phyloP scores from a whole-genome alignment of 305 asterid genomes.

The Nicotiana rustica region DNA sequence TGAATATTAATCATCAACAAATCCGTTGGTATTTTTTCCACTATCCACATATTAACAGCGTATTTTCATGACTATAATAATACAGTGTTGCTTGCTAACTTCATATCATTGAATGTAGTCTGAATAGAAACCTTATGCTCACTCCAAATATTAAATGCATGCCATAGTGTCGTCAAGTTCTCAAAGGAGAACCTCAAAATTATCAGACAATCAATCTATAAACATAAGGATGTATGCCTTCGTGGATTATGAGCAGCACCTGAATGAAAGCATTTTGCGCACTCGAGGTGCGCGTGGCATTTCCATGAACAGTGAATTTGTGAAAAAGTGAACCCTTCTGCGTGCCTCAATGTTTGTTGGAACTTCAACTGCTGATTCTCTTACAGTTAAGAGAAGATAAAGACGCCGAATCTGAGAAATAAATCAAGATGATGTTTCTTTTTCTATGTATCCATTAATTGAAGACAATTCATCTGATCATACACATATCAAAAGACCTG shows the following conservation, averaged over 20 bases:
- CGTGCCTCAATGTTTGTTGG: slow-evolving; percentile 99
- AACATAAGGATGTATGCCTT: slow-evolving; percentile 5
- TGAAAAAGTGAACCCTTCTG: slow-evolving; percentile 88
- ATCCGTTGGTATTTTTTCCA: not conserved
- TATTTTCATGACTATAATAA: slow-evolving; percentile 24
- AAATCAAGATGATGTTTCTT: slow-evolving; percentile 34
- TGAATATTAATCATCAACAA: not conserved
- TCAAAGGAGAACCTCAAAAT: slow-evolving; percentile 32
- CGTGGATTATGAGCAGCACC: slow-evolving; percentile 53
- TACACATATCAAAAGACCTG: slow-evolving; percentile 60
- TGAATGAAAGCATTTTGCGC: slow-evolving; percentile 98
- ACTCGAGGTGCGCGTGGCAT: slow-evolving; percentile 99
- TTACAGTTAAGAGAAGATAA: slow-evolving; percentile 94
- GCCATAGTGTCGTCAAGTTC: slow-evolving; percentile 34
- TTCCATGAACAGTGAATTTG: slow-evolving; percentile 96
- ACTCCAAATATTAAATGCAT: slow-evolving; percentile 2
- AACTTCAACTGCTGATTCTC: slow-evolving; percentile 93
- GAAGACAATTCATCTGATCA: slow-evolving; percentile 22
- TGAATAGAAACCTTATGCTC: slow-evolving; percentile 34
- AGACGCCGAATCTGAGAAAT: slow-evolving; percentile 87
- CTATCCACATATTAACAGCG: not conserved
- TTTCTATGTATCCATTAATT: slow-evolving; percentile 7
- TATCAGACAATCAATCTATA: not conserved
- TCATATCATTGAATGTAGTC: slow-evolving; percentile 24
- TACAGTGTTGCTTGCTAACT: not conserved